phyloP scores from a whole-genome alignment of 1,284 basidiomycete genomes.

The Xanthoconium separans region DNA sequence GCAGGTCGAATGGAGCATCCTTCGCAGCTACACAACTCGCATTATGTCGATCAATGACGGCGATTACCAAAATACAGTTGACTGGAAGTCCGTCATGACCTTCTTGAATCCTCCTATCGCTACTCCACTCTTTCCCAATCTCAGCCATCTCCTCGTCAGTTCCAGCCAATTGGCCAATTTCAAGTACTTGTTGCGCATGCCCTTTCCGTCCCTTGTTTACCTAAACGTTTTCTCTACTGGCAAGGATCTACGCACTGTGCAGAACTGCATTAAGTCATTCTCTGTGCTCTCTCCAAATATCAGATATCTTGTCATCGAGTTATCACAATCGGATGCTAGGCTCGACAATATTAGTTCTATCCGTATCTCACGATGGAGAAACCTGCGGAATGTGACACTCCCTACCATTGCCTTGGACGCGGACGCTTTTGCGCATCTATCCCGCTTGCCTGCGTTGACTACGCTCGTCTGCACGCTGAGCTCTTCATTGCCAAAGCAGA shows the following conservation, averaged over 20 bases:
- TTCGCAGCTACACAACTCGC: not conserved
- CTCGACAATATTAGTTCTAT: not conserved
- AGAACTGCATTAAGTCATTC: not conserved
- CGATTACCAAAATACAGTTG: not conserved
- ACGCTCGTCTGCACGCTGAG: not conserved
- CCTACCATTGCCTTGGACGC: not conserved
- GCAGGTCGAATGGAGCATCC: not conserved
- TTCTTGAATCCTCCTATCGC: not conserved
- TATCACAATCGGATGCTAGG: not conserved
- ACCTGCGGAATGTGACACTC: not conserved
- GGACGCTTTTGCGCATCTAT: not conserved
- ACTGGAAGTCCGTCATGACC: not conserved
- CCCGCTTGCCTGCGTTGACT: conserved; percentile 1
- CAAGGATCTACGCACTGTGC: no score
- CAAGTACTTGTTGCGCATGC: not conserved
- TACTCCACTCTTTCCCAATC: not conserved
- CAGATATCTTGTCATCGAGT: not conserved
- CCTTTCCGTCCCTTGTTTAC: not conserved
- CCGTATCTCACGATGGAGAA: not conserved
- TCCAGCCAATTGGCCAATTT: no score
- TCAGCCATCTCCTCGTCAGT: not conserved
- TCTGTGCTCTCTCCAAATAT: not conserved
- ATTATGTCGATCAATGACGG: not conserved
- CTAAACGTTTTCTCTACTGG: no score
- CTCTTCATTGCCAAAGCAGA: not conserved